These are phyloP conservation scores for Mycena olivaceomarginata DNA, from an alignment of 768 basidiomycete genomes.

Conservation along the genomic window DNA sequence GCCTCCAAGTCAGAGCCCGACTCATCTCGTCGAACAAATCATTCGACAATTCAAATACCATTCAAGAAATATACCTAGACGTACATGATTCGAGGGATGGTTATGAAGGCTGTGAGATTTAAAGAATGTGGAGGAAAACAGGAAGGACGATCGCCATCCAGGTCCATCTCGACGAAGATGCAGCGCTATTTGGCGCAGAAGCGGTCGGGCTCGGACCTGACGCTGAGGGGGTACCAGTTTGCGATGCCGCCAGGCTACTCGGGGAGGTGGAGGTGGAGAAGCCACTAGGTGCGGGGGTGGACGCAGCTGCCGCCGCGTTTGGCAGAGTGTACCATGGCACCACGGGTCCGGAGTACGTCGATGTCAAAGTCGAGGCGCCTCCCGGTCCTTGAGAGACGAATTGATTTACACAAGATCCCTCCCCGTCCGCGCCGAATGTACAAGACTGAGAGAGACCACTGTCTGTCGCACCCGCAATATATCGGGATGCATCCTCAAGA, in stretches of 20 bases:
- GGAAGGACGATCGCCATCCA: not conserved
- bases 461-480: constrained; percentile 9
- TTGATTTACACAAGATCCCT: constrained; percentile 16
- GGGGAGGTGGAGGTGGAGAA: not conserved
- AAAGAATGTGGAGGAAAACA: not conserved
- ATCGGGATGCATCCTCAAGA: constrained; percentile 26
- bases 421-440: constrained; percentile 21
- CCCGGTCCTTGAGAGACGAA: constrained; percentile 9
- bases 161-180: not conserved
- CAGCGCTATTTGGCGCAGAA: not conserved
- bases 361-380: not conserved
- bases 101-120: not conserved
- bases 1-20: too few relatives aligned
- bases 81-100: too few relatives aligned
- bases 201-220: not conserved
- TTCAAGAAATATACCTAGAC: too few relatives aligned
- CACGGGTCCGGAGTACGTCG: constrained; percentile 27
- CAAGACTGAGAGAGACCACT: constrained; percentile 26
- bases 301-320: constrained; percentile 16
- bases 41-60: too few relatives aligned
- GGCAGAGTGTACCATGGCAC: constrained; percentile 28
- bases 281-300: not conserved
- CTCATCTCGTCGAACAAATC: too few relatives aligned
- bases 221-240: not conserved
- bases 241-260: not conserved